Evolutionary conservation across 148 eudicot genomes (phyloP), one percentile per base, ranked within the genome.

Genomic region (Drosera capensis): DNA sequence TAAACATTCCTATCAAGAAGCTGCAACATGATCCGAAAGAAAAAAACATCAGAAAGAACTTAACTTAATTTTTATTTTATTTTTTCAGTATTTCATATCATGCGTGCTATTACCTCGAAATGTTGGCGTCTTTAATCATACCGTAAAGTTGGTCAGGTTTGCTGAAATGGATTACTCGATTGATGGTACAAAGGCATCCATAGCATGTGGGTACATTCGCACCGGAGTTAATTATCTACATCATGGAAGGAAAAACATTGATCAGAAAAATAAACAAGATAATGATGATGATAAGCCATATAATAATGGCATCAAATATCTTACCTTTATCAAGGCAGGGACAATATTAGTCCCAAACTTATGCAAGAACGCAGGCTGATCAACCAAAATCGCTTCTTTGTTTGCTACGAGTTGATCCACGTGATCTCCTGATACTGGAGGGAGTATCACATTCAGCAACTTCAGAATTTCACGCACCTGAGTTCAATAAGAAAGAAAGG

Each of bases 221-320:
- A 67, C 97, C 95, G 37, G 87, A 84, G 59, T 74, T 70, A 22
- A 90, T 78, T 58, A 80, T 81, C 97, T 88, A 81, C 49, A 47
- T 28, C 18, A 58, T 53, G 51, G 55, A 46, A 17, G 46, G 57
- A 23, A 53, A 35, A 54, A 51, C 9, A 30, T 42, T 18, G 39
- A 3, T 22, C 23, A 58, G 54, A 2, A 48, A 46, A 34, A 30
- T 34, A 55, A 1, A 40, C 40, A 42, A 34, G 56, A 36, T 37
- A n/a, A 25, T 29, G 41, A 29, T n/a, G n/a, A n/a, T n/a, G n/a
- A n/a, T n/a, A 37, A 20, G 14, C 40, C 26, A 14, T 25, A 9
- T 30, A 50, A 5, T 13, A 23, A 44, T 5, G 4, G 18, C 14
- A 49, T n/a, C n/a, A 42, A 44, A 49, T 14, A 20, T 38, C 58